Percentiles rank a stretch among this genome's conserved stretches.
Conservation (phyloP, 2,329 filamentous ascomycete genomes). For the Aspergillus pseudoglaucus region DNA sequence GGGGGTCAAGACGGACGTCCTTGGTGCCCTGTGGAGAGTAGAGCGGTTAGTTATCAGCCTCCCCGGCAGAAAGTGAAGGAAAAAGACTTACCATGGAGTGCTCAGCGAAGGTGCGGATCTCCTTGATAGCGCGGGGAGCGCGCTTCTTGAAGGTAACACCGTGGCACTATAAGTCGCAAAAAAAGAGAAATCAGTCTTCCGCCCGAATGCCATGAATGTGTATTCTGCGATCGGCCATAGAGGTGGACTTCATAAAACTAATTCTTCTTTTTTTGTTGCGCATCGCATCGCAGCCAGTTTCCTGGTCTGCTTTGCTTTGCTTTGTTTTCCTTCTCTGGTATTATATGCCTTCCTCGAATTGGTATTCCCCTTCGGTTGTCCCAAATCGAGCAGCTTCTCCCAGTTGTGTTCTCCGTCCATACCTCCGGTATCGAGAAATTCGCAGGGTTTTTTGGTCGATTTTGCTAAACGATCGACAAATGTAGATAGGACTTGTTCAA, state of each 20-base stretch:
- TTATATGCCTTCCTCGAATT: not conserved
- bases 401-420: slow-evolving; percentile 29
- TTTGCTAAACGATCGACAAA: slow-evolving; percentile 9
- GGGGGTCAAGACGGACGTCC: slow-evolving; percentile 96
- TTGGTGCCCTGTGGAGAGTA: slow-evolving; percentile 65
- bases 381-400: no score
- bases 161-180: slow-evolving; percentile 64
- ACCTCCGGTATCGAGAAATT: slow-evolving; percentile 6
- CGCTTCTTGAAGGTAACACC: slow-evolving; percentile 99
- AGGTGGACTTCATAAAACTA: slow-evolving; percentile 67
- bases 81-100: slow-evolving; percentile 82
- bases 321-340: slow-evolving; percentile 1
- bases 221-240: slow-evolving; percentile 39
- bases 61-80: not conserved
- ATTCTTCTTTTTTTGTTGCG: slow-evolving; percentile 37
- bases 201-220: slow-evolving; percentile 46
- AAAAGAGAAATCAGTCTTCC: slow-evolving; percentile 59
- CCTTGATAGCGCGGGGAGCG: slow-evolving; percentile 97
- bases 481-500: slow-evolving; percentile 31
- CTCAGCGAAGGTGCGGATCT: slow-evolving; percentile 91
- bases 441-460: slow-evolving; percentile 5
- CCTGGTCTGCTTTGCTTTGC: no score
- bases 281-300: no score
- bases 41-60: not conserved
- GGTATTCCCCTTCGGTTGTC: not conserved